Evolutionary conservation across 169 alveolate species (phyloP).

Genomic region (Plasmodium malariae): DNA sequence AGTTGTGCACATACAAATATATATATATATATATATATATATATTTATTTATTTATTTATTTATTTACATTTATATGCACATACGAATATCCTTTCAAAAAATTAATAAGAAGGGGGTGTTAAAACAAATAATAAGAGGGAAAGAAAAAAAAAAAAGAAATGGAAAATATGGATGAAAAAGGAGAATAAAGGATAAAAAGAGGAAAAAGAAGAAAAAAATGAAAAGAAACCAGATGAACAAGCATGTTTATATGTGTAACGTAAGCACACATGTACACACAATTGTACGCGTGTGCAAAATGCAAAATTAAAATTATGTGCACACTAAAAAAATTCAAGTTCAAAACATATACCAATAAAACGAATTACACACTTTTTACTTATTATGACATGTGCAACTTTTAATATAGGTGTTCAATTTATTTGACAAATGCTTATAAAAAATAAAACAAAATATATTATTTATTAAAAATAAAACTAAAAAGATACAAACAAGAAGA

Average conservation of each 20-base stretch:
- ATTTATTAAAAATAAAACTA: conserved; percentile 15
- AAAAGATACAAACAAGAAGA: conserved; percentile 3
- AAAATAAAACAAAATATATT: conserved; percentile 30
- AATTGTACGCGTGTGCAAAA: no score
- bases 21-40: no score
- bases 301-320: not conserved
- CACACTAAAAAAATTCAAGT: not conserved
- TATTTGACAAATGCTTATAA: conserved; percentile 21
- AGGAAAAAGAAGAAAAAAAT: not conserved
- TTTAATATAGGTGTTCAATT: conserved; percentile 9
- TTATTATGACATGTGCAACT: conserved; percentile 9
- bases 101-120: no score
- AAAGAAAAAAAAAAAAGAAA: no score
- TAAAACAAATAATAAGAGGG: no score
- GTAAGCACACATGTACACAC: not conserved
- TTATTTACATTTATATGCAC: no score
- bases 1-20: not conserved
- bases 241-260: not conserved
- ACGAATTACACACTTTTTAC: not conserved
- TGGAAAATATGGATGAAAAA: no score
- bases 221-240: not conserved
- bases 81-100: not conserved
- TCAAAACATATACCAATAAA: not conserved
- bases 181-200: no score
- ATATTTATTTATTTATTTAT: no score